Evolutionary conservation across 257 asterid species (phyloP).

Genomic region (Gentiana macrophylla): DNA sequence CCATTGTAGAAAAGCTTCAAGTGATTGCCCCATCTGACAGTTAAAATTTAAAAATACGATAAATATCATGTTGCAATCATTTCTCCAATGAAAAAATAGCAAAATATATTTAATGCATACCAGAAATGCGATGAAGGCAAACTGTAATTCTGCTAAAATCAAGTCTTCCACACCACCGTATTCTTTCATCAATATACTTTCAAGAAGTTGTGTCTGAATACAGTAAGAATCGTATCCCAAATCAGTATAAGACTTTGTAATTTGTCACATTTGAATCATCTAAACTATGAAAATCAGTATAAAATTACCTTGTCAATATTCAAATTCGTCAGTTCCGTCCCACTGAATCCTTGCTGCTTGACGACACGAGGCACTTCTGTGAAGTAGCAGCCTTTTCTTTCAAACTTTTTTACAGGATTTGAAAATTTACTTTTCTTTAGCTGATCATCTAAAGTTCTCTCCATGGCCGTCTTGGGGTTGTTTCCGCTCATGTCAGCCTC

Average conservation of each 20-base stretch:
- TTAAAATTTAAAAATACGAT: slow-evolving; percentile 12
- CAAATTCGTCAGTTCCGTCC: slow-evolving; percentile 69
- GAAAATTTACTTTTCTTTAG: slow-evolving; percentile 46
- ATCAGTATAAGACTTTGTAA: slow-evolving; percentile 5
- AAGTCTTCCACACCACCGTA: slow-evolving; percentile 67
- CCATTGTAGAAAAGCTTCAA: slow-evolving; percentile 93
- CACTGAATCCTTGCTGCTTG: slow-evolving; percentile 61
- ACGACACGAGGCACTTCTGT: slow-evolving; percentile 81
- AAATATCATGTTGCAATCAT: not conserved
- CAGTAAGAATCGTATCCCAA: slow-evolving; percentile 8
- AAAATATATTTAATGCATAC: slow-evolving; percentile 23
- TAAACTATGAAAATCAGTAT: not conserved
- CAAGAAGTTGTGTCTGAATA: slow-evolving; percentile 65
- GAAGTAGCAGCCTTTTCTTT: slow-evolving; percentile 64
- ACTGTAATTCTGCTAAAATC: slow-evolving; percentile 83
- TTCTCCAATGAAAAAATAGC: not conserved
- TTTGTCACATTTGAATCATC: not conserved
- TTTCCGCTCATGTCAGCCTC: slow-evolving; percentile 49
- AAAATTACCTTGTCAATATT: slow-evolving; percentile 81
- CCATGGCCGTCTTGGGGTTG: slow-evolving; percentile 48
- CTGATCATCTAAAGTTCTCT: slow-evolving; percentile 61
- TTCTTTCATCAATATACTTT: slow-evolving; percentile 55
- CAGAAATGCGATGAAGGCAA: slow-evolving; percentile 85
- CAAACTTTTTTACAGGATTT: slow-evolving; percentile 30
- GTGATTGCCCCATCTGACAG: slow-evolving; percentile 97